Conservation (phyloP, 192 early-diverging fungal genomes). For the Rhizoclosmatium sp. region DNA sequence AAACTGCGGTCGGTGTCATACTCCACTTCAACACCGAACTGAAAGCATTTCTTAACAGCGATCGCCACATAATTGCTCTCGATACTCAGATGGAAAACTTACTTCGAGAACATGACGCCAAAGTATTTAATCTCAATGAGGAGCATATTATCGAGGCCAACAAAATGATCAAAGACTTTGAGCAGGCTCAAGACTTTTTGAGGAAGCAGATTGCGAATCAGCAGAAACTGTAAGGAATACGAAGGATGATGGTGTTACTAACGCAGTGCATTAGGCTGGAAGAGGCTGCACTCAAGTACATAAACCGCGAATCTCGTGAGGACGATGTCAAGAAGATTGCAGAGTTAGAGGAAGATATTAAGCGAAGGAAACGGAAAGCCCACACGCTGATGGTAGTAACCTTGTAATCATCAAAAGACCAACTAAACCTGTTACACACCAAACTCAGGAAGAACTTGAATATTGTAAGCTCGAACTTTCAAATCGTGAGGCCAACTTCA, state of each 20-base stretch:
- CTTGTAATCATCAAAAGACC: slow-evolving; percentile 13
- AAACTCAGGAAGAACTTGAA: slow-evolving; percentile 58
- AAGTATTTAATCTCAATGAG: slow-evolving; percentile 47
- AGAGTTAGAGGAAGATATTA: slow-evolving; percentile 56
- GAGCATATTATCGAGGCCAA: slow-evolving; percentile 57
- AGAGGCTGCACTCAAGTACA: slow-evolving; percentile 64
- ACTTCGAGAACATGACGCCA: slow-evolving; percentile 31
- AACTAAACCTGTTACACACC: slow-evolving; percentile 8
- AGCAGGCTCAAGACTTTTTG: slow-evolving; percentile 59
- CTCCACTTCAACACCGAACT: not conserved
- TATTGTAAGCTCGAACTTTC: slow-evolving; percentile 65
- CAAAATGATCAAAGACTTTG: slow-evolving; percentile 63
- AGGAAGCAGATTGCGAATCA: slow-evolving; percentile 60
- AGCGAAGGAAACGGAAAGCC: slow-evolving; percentile 44
- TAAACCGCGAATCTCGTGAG: slow-evolving; percentile 66
- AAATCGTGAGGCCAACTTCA: slow-evolving; percentile 66
- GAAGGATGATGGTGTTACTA: not conserved
- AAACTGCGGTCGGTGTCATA: slow-evolving; percentile 18
- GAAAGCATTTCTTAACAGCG: not conserved
- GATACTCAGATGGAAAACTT: slow-evolving; percentile 33
- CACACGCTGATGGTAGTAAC: slow-evolving; percentile 47
- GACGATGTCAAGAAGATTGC: slow-evolving; percentile 56
- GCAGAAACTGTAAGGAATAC: slow-evolving; percentile 46
- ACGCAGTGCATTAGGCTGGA: slow-evolving; percentile 43
- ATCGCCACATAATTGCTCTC: slow-evolving; percentile 31